These are phyloP conservation scores for Samsoniella hepiali DNA, from an alignment of 2,329 filamentous ascomycete species.

Conservation along the genomic window DNA sequence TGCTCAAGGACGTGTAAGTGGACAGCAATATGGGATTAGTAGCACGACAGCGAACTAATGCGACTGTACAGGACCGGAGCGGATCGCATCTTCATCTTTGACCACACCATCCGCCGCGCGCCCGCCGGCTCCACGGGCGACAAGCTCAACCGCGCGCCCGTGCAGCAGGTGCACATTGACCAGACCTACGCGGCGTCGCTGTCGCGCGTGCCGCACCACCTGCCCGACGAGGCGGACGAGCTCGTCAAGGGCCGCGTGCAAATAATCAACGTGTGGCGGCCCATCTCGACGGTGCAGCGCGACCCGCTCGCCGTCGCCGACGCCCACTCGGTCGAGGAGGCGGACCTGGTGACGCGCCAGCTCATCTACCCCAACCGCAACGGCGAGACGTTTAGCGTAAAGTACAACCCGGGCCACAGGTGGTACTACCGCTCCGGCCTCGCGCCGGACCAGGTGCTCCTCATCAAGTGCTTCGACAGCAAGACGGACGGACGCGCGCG, in stretches of 20 bases:
- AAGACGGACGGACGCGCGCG: constrained; percentile 52
- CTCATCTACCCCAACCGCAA: constrained; percentile 50
- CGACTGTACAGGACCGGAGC: constrained; percentile 49
- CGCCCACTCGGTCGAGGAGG: constrained; percentile 46
- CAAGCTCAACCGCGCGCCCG: constrained; percentile 39
- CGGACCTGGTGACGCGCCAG: constrained; percentile 46
- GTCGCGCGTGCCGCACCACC: constrained; percentile 36
- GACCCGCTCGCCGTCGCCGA: constrained; percentile 55
- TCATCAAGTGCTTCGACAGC: constrained; percentile 62
- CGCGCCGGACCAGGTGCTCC: constrained; percentile 49
- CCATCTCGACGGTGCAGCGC: constrained; percentile 47
- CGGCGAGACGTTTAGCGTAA: constrained; percentile 48
- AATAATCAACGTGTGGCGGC: constrained; percentile 54
- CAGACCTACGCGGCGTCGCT: constrained; percentile 49
- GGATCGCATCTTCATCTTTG: constrained; percentile 55
- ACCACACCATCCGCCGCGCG: constrained; percentile 53
- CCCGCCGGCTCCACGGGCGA: constrained; percentile 40
- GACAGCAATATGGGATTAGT: neutral
- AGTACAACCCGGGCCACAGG: constrained; percentile 39
- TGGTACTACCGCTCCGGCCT: constrained; percentile 54
- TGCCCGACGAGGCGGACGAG: constrained; percentile 42
- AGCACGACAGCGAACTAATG: neutral
- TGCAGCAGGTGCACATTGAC: constrained; percentile 54
- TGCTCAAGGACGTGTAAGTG: constrained; percentile 57
- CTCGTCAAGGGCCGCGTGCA: constrained; percentile 46